Base-by-base conservation (phyloP, 1,139 yeast species). In the Saccharomyces hybrid region DNA sequence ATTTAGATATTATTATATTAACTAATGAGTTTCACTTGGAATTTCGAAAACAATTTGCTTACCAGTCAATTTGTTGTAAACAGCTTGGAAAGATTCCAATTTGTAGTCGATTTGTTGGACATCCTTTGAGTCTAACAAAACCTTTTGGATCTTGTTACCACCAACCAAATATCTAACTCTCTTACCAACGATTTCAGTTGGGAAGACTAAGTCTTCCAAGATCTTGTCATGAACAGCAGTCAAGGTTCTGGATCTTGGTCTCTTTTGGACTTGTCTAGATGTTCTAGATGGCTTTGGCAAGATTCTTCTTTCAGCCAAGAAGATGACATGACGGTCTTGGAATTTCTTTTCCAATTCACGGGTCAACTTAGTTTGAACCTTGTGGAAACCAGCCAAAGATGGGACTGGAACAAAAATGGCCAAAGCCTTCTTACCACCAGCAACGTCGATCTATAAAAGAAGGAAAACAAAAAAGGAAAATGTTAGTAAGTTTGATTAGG, bases 341-440 rank as follows among this genome's bases (percentile, higher is more conserved):
- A 93, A 93, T 83, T 93, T 93, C 95, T 93, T 93, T 83, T 93
- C 99, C 77, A 93, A 88, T 83, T 93, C 99, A 82, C 99, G 93
- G 81, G 97, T 90, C 77, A 93, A 86, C 82, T 89, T 85, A 74
- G 83, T 84, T 84, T 93, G 99, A 71, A 90, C 95, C 82, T 86
- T 90, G 90, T 93, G 96, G 95, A 88, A 91, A 69, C 87, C 85
- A 69, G 82, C 72, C 76, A 93, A 85, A 71, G 90, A 82, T 79
- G 99, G 97, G 70, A 88, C 95, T 77, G 99, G 99, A 70, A 93
- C 97, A 75, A 93, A 93, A 79, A 93, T 82, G 77, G 93, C 96
- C 76, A 93, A 84, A 71, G 98, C 98, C 84, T 90, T 90, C 86
- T 93, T 93, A 80, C 97, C 98, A 76, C 96, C 96, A 73, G 90